Evolutionary conservation across 495 filamentous ascomycete genomes (phyloP).

Genomic region (Parmelia sp.): DNA sequence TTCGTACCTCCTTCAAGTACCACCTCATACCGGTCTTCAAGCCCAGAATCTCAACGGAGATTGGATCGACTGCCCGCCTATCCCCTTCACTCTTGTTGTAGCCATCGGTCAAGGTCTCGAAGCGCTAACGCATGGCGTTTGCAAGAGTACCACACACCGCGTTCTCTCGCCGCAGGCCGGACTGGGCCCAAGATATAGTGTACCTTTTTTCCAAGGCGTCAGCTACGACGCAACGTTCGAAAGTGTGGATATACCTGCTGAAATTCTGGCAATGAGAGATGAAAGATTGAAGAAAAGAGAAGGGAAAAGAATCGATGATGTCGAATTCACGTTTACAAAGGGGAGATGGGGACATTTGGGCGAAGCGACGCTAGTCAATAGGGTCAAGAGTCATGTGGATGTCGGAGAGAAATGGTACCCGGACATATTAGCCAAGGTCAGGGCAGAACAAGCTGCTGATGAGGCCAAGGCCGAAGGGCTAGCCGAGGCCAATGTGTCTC

Average conservation of each 20-base stretch:
- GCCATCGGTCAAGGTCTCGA: conserved; percentile 92
- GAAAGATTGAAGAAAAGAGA: conserved; percentile 44
- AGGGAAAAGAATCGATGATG: conserved; percentile 54
- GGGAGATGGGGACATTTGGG: conserved; percentile 50
- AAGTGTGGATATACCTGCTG: conserved; percentile 61
- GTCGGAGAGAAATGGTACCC: conserved; percentile 85
- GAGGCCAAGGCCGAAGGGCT: conserved; percentile 3
- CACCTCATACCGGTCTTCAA: conserved; percentile 73
- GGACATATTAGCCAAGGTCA: conserved; percentile 48
- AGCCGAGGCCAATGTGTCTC: background rate
- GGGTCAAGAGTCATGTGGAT: conserved; percentile 86
- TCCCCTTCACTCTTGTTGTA: conserved; percentile 61
- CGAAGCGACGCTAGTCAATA: conserved; percentile 56
- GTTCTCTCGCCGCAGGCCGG: conserved; percentile 62
- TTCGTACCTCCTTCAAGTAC: conserved; percentile 80
- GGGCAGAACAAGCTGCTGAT: conserved; percentile 17
- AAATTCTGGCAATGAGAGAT: conserved; percentile 52
- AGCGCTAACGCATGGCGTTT: conserved; percentile 83
- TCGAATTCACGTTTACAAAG: conserved; percentile 72
- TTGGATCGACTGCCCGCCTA: conserved; percentile 62
- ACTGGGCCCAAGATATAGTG: conserved; percentile 66
- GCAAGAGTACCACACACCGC: conserved; percentile 78
- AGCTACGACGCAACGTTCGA: conserved; percentile 75
- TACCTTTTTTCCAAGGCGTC: conserved; percentile 93
- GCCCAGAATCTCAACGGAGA: conserved; percentile 76